Conservation (phyloP, 192 early-diverging fungal genomes). For the Rhizoclosmatium sp. region DNA sequence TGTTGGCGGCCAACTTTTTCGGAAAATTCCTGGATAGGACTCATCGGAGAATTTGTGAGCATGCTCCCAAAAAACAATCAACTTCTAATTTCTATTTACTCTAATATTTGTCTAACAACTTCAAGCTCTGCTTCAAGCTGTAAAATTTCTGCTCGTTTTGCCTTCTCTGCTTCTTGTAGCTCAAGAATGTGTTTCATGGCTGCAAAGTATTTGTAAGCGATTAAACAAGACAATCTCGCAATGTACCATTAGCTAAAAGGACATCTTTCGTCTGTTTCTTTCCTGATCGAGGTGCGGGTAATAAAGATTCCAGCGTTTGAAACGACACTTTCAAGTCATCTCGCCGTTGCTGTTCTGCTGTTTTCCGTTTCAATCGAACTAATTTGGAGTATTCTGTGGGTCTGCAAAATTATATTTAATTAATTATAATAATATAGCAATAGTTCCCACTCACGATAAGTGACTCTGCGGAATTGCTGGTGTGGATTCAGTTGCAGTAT, state of each 20-base stretch:
- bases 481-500: too few relatives aligned
- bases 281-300: background rate
- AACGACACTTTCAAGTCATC: constrained; percentile 18
- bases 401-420: too few relatives aligned
- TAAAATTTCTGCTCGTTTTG: background rate
- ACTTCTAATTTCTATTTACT: background rate
- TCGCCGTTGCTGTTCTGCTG: constrained; percentile 20
- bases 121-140: background rate
- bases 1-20: background rate
- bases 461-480: too few relatives aligned
- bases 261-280: too few relatives aligned
- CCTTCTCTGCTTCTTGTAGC: background rate
- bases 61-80: background rate
- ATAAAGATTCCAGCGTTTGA: background rate
- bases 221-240: background rate
- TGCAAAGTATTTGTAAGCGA: background rate
- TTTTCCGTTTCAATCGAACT: background rate
- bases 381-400: background rate
- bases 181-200: background rate
- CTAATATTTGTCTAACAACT: too few relatives aligned
- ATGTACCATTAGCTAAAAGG: background rate
- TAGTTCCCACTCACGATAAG: too few relatives aligned
- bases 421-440: too few relatives aligned
- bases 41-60: background rate
- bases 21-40: background rate